These are phyloP conservation scores for Neospora caninum DNA, from an alignment of 169 alveolate genomes.

Conservation along the genomic window DNA sequence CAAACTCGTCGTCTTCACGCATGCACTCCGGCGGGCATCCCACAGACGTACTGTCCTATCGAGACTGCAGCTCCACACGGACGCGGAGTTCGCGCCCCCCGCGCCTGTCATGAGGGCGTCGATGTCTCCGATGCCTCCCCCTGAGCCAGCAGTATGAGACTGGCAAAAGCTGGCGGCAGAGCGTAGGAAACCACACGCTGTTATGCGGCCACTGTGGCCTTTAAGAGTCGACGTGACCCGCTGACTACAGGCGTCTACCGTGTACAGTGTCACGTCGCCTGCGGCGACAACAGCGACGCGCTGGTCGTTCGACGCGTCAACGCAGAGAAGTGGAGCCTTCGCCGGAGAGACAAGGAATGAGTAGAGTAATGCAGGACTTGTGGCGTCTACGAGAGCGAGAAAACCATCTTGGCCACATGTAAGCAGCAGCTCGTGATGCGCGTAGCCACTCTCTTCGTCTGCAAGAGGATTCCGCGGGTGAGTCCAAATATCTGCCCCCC, in stretches of 20 bases:
- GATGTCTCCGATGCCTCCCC: not conserved
- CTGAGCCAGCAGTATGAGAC: not conserved
- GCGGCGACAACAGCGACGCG: not conserved
- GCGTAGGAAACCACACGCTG: slow-evolving; percentile 20
- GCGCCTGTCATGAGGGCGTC: not conserved
- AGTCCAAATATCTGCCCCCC: not conserved
- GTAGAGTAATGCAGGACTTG: not conserved
- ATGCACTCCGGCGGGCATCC: slow-evolving; percentile 32
- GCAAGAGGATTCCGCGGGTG: not conserved
- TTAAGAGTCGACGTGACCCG: not conserved
- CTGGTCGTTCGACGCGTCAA: not conserved
- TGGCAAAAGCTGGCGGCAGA: not conserved
- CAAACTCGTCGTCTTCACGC: slow-evolving; percentile 28
- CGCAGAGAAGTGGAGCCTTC: slow-evolving; percentile 28
- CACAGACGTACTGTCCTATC: slow-evolving; percentile 25
- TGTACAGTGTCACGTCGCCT: not conserved
- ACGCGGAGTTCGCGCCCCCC: not conserved
- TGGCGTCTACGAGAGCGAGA: slow-evolving; percentile 19
- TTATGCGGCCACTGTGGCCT: slow-evolving; percentile 27
- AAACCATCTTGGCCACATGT: slow-evolving; percentile 11
- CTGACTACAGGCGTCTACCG: not conserved
- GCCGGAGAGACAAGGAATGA: not conserved
- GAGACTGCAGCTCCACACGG: slow-evolving; percentile 26
- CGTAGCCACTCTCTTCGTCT: not conserved
- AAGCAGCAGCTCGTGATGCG: not conserved